Evolutionary conservation across 148 eudicot genomes (phyloP), one percentile per base, ranked within the genome.

Genomic region (Talinum fruticosum): DNA sequence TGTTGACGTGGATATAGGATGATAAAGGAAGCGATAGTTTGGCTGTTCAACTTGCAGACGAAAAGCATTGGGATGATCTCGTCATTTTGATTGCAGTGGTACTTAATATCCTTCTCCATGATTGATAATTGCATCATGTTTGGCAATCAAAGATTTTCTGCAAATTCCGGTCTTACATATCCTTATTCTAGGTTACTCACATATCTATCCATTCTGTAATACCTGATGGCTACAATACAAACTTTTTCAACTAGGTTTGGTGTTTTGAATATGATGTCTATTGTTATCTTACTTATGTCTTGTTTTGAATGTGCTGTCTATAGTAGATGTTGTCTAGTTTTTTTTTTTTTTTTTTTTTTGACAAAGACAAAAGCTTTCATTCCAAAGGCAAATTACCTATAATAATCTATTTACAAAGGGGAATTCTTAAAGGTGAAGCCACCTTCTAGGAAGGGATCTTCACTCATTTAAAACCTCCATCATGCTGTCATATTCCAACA

Each of bases 61-160:
- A 95, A 85, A 91, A 92, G 86, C 98, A 95, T 84, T 95, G 98
- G 98, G 96, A 95, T 79, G 97, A 92, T 70, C 97, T 95, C 77
- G 91, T 92, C 77, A 95, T 95, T 84, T 71, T 95, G 38, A 91
- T 95, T 85, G 96, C 96, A 41, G 99, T 95, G 97, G 99, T 95
- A 83, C 81, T 53, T 74, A 19, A 53, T 81, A 76, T 72, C 16
- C 51, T 80, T 82, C 51, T 45, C 33, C 33, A 2, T 26, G 54
- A 21, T 54, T 49, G 21, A 10, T 19, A 35, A 35, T 28, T 28
- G 61, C 28, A 62, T 33, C 21, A 37, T 30, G 64, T 10, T 57
- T 57, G 64, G 1, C 28, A 6, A 57, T 57, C 28, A 57, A 57
- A 57, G 10, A 57, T 57, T 57, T 57, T 23, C 64, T 41, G 8